Conservation (phyloP, 257 asterid genomes). For the Voacanga thouarsii region DNA sequence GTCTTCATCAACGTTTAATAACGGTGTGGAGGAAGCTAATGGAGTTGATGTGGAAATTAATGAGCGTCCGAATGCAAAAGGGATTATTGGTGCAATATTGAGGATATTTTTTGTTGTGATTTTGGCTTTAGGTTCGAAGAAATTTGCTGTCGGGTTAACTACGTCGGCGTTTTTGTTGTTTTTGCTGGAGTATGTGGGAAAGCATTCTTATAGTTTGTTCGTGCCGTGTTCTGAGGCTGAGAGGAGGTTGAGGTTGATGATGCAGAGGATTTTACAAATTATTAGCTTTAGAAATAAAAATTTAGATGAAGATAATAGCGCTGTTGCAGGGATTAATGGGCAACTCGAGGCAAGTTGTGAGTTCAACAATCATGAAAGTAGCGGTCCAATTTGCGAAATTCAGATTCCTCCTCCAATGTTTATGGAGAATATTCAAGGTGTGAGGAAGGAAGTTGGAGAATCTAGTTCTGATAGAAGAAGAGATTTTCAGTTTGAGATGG, state of each 20-base stretch:
- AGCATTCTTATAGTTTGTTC: constrained; percentile 13
- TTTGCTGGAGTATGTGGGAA: constrained; percentile 49
- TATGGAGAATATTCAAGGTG: constrained; percentile 26
- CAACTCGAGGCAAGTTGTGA: constrained; percentile 13
- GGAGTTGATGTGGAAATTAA: constrained; percentile 12
- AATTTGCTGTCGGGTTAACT: constrained; percentile 59
- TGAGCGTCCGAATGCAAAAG: constrained; percentile 23
- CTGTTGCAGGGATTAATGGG: neutral
- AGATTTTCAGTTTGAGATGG: constrained; percentile 33
- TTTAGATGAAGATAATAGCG: constrained; percentile 8
- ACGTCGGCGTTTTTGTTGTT: constrained; percentile 56
- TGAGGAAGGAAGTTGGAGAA: constrained; percentile 22
- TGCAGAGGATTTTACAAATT: constrained; percentile 4
- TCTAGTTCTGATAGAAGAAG: neutral
- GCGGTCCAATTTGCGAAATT: constrained; percentile 22
- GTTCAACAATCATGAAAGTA: constrained; percentile 9
- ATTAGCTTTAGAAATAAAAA: constrained; percentile 14
- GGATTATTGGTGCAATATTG: constrained; percentile 34
- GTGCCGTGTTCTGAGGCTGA: constrained; percentile 25
- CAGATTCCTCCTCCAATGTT: constrained; percentile 13
- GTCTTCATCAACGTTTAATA: neutral
- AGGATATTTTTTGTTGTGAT: constrained; percentile 54
- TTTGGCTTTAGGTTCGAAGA: constrained; percentile 56
- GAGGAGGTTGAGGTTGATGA: constrained; percentile 1
- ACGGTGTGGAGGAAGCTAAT: neutral